Conservation (phyloP, 495 filamentous ascomycete genomes). For the Trichocladium uniseriatum region DNA sequence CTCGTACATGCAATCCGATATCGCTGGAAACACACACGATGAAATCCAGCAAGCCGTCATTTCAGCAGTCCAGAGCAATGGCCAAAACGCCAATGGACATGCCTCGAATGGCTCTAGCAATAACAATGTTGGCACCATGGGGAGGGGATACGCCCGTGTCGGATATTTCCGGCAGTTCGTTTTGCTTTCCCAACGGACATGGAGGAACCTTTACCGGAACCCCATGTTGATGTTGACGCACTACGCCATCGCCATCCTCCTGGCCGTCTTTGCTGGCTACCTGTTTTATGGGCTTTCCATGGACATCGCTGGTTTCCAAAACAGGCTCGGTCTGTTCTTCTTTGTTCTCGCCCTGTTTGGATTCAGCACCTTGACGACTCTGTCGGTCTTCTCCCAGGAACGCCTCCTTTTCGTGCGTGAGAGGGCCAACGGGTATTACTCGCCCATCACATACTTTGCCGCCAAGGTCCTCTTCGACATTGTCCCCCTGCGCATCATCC, state of each 20-base stretch:
- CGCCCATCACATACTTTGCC: constrained; percentile 92
- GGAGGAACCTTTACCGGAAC: constrained; percentile 96
- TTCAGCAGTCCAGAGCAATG: constrained; percentile 55
- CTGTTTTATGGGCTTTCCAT: constrained; percentile 95
- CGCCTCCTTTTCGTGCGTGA: constrained; percentile 88
- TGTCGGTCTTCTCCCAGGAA: constrained; percentile 91
- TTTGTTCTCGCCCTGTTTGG: constrained; percentile 94
- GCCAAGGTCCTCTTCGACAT: constrained; percentile 95
- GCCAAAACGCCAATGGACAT: constrained; percentile 50
- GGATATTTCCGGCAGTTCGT: constrained; percentile 71
- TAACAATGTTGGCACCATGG: constrained; percentile 42
- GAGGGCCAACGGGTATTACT: constrained; percentile 94
- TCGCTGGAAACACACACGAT: constrained; percentile 66
- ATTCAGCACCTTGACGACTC: constrained; percentile 86
- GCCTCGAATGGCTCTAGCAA: constrained; percentile 39
- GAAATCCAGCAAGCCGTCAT: constrained; percentile 64
- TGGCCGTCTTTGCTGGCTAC: constrained; percentile 88
- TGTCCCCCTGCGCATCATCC: constrained; percentile 84
- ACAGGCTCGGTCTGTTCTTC: constrained; percentile 96
- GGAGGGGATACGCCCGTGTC: constrained; percentile 72
- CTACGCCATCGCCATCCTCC: constrained; percentile 94
- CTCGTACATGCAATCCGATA: constrained; percentile 66
- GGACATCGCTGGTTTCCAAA: constrained; percentile 96
- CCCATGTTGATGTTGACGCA: constrained; percentile 98
- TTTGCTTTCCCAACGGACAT: constrained; percentile 84